Percentiles rank a stretch among this genome's conserved stretches.
These are phyloP conservation scores for Linum tenue DNA, from an alignment of 345 rosid species.

Conservation along the genomic window DNA sequence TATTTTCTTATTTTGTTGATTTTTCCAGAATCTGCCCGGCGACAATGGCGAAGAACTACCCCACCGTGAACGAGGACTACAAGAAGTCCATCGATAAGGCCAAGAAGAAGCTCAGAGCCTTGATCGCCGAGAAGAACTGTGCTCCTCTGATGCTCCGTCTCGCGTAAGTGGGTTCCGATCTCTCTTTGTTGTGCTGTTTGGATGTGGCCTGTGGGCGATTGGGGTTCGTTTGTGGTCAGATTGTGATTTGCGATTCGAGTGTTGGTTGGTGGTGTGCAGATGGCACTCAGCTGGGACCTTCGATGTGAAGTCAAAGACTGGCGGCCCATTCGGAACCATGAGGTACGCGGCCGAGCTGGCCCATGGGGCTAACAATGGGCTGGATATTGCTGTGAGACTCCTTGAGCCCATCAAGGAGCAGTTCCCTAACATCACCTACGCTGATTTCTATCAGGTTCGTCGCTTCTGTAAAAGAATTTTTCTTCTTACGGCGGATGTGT, in stretches of 20 bases:
- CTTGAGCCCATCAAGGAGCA: constrained; percentile 78
- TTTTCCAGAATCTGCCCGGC: constrained; percentile 2
- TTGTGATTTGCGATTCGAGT: not conserved
- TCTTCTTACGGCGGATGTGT: not conserved
- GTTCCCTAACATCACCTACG: constrained; percentile 58
- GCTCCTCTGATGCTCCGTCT: constrained; percentile 93
- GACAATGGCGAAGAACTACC: constrained; percentile 75
- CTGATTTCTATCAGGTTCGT: constrained; percentile 75
- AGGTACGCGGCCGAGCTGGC: constrained; percentile 52
- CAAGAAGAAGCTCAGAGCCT: constrained; percentile 74
- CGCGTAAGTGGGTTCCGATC: constrained; percentile 39
- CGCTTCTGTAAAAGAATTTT: not conserved
- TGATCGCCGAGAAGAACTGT: constrained; percentile 83
- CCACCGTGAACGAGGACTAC: constrained; percentile 75
- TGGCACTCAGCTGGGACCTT: constrained; percentile 99
- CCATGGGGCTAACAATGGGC: constrained; percentile 80
- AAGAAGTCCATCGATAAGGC: constrained; percentile 64
- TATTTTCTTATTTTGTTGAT: not conserved
- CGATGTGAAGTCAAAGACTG: constrained; percentile 69
- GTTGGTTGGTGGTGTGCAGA: constrained; percentile 23
- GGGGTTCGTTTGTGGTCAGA: not conserved
- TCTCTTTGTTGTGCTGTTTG: not conserved
- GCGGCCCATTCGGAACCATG: constrained; percentile 96
- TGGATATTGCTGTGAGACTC: constrained; percentile 75
- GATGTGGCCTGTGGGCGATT: not conserved